Evolutionary conservation across 768 basidiomycete genomes (phyloP).

Genomic region (Tylopilus intermedius): DNA sequence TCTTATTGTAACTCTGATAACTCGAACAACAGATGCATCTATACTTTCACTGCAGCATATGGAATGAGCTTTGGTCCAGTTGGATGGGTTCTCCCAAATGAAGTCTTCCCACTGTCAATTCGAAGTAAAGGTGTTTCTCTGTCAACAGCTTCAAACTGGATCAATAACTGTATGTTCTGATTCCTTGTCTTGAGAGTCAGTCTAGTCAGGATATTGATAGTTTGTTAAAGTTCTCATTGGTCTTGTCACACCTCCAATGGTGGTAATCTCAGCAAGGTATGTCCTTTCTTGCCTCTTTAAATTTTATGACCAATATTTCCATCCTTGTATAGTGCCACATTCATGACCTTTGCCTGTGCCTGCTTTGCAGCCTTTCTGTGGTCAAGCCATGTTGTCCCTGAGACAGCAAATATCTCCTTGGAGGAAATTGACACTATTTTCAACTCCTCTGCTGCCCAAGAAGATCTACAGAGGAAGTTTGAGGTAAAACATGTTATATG

Average conservation of each 20-base stretch:
- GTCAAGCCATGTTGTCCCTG: slow-evolving; percentile 65
- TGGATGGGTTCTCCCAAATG: slow-evolving; percentile 79
- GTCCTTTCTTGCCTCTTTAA: slow-evolving; percentile 11
- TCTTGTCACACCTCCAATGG: slow-evolving; percentile 61
- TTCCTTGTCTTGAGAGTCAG: not conserved
- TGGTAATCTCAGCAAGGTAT: slow-evolving; percentile 57
- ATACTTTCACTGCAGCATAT: slow-evolving; percentile 72
- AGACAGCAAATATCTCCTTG: slow-evolving; percentile 70
- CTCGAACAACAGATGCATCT: slow-evolving; percentile 47
- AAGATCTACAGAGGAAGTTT: slow-evolving; percentile 45
- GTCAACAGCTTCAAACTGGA: slow-evolving; percentile 82
- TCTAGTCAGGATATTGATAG: slow-evolving; percentile 2
- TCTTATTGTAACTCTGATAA: not conserved
- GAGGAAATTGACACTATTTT: slow-evolving; percentile 76
- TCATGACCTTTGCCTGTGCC: slow-evolving; percentile 58
- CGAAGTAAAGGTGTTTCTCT: slow-evolving; percentile 79
- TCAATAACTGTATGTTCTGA: slow-evolving; percentile 62
- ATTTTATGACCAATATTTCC: not conserved
- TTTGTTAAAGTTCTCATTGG: slow-evolving; percentile 61
- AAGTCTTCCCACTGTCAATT: slow-evolving; percentile 76
- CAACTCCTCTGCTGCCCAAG: slow-evolving; percentile 49
- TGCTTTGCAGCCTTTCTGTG: slow-evolving; percentile 68
- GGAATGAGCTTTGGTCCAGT: slow-evolving; percentile 76
- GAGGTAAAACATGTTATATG: slow-evolving; percentile 38
- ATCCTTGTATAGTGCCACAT: slow-evolving; percentile 49